A percentile compares a stretch with the other conserved stretches of the same genome.
These are phyloP conservation scores for Sclerotinia spermophila DNA, from an alignment of 2,329 filamentous ascomycete genomes.

Conservation along the genomic window DNA sequence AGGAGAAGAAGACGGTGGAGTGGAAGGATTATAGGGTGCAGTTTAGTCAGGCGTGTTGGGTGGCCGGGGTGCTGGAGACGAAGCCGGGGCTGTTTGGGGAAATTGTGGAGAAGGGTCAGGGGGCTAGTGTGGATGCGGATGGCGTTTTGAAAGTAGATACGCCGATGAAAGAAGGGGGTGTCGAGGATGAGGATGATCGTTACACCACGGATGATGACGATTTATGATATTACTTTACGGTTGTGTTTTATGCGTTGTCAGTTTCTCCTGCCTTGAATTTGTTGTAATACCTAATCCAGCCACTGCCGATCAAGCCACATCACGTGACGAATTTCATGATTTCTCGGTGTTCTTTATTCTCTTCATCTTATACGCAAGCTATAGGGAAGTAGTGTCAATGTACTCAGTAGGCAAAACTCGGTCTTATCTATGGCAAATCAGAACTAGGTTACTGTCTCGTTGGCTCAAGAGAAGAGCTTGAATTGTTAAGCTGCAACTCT, in stretches of 20 bases:
- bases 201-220: neutral
- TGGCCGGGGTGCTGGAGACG: neutral
- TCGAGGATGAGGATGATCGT: neutral
- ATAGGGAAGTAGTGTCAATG: neutral
- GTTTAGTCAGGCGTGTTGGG: neutral
- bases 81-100: neutral
- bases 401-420: neutral
- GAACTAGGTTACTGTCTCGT: neutral
- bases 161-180: neutral
- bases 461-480: neutral
- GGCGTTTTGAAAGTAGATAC: neutral
- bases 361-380: neutral
- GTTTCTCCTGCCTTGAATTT: neutral
- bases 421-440: neutral
- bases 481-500: neutral
- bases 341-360: neutral
- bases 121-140: neutral
- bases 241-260: neutral
- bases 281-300: neutral
- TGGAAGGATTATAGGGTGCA: neutral
- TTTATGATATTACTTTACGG: neutral
- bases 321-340: neutral
- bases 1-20: neutral
- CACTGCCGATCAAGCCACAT: neutral
- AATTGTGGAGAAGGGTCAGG: conserved; percentile 1